phyloP scores from a whole-genome alignment of 441 rosid species.

The Populus hybrid region DNA sequence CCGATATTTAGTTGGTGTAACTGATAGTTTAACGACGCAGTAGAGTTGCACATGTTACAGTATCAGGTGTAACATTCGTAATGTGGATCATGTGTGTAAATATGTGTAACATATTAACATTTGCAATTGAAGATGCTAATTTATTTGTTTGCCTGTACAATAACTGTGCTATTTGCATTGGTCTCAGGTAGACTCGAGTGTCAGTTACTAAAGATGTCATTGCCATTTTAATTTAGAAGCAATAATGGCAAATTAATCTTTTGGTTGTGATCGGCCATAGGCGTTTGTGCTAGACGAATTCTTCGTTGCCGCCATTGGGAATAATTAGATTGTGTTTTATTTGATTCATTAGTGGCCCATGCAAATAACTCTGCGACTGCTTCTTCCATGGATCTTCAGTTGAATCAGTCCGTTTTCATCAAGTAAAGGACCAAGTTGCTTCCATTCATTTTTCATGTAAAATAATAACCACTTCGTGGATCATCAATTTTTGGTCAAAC shows the following conservation, averaged over 20 bases:
- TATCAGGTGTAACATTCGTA: conserved; percentile 15
- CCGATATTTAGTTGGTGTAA: conserved; percentile 26
- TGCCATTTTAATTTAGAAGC: neutral
- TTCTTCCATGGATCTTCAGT: neutral
- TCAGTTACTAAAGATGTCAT: neutral
- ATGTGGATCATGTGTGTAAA: conserved; percentile 27
- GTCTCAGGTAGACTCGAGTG: neutral
- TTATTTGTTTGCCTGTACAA: conserved; percentile 14
- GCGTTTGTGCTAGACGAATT: neutral
- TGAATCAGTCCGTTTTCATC: neutral
- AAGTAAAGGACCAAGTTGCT: neutral
- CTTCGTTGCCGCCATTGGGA: neutral
- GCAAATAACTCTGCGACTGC: neutral
- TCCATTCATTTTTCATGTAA: neutral
- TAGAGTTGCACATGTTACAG: neutral
- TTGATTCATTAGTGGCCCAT: neutral
- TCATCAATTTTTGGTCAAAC: too few species aligned
- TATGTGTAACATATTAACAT: conserved; percentile 29
- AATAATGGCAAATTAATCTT: neutral
- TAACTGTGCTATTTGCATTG: neutral
- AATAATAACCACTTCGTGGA: neutral
- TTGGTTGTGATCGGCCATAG: neutral
- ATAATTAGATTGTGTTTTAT: neutral
- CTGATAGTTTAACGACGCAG: conserved; percentile 33
- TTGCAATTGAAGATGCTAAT: conserved; percentile 29